phyloP scores from a whole-genome alignment of 495 filamentous ascomycete genomes.

The Hypoxylon rickii region DNA sequence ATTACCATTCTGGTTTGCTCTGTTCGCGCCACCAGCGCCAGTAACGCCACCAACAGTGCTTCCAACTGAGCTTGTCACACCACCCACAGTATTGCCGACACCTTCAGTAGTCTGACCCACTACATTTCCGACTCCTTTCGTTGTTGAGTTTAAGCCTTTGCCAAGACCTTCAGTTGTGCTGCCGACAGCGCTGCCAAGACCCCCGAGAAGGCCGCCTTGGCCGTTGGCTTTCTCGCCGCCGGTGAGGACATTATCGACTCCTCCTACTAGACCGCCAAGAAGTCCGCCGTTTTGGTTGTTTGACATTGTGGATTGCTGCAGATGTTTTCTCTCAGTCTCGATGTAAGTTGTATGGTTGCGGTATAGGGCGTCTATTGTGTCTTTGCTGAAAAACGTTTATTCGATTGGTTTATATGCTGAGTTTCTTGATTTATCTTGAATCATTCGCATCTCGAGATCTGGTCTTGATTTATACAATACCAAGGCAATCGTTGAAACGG shows the following conservation, averaged over 20 bases:
- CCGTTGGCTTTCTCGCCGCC: constrained; percentile 47
- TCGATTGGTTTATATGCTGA: too few relatives aligned
- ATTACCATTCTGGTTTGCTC: constrained; percentile 9
- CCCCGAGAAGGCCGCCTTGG: constrained; percentile 48
- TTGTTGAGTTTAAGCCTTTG: constrained; percentile 42
- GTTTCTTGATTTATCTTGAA: too few relatives aligned
- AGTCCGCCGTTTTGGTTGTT: constrained; percentile 43
- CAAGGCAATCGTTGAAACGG: neutral
- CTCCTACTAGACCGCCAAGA: constrained; percentile 45
- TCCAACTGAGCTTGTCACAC: constrained; percentile 31
- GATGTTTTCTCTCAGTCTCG: too few relatives aligned
- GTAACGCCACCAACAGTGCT: constrained; percentile 30
- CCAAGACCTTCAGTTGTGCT: constrained; percentile 44
- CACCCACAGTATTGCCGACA: constrained; percentile 35
- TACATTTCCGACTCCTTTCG: constrained; percentile 39
- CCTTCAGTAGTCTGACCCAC: constrained; percentile 46
- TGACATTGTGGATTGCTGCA: too few relatives aligned
- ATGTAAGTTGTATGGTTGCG: too few relatives aligned
- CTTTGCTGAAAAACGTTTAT: too few relatives aligned
- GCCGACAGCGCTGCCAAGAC: constrained; percentile 34
- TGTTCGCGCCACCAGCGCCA: constrained; percentile 31
- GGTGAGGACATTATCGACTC: constrained; percentile 47
- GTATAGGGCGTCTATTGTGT: too few relatives aligned
- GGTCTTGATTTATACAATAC: constrained; percentile 21
- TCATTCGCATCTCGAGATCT: too few relatives aligned